These are phyloP conservation scores for Middelhovenomyces tepae DNA, from an alignment of 805 yeast species.

Conservation along the genomic window DNA sequence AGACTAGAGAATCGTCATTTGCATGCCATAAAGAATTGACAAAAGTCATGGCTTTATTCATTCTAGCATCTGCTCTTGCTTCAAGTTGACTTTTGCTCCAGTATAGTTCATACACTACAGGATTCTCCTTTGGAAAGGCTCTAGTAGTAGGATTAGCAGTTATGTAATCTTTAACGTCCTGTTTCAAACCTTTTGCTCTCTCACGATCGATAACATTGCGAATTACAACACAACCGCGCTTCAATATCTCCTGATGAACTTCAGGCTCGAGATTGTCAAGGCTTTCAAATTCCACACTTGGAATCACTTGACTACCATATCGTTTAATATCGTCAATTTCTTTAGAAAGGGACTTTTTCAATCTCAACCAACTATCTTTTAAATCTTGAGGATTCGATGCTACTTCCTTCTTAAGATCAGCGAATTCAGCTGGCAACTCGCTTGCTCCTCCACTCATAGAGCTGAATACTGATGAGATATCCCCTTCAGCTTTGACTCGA, in stretches of 20 bases:
- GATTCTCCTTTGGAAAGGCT: constrained; percentile 20
- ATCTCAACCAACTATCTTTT: constrained; percentile 6
- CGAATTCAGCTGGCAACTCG: constrained; percentile 8
- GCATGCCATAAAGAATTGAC: constrained; percentile 26
- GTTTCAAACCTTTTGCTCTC: constrained; percentile 21
- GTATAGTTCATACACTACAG: constrained; percentile 28
- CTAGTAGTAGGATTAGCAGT: constrained; percentile 24
- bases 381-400: constrained; percentile 2
- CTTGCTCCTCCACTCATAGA: constrained; percentile 12
- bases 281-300: constrained; percentile 6
- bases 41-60: constrained; percentile 24
- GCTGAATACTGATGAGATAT: constrained; percentile 16
- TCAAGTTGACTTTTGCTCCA: constrained; percentile 34
- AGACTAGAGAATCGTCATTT: constrained; percentile 23
- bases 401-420: constrained; percentile 8
- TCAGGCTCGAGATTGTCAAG: too few species aligned
- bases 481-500: too few species aligned
- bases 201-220: constrained; percentile 26
- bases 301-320: constrained; percentile 7
- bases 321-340: constrained; percentile 7
- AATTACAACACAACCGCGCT: constrained; percentile 27
- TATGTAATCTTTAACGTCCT: constrained; percentile 22
- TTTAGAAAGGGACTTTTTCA: constrained; percentile 5
- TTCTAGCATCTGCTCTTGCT: constrained; percentile 33
- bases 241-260: constrained; percentile 6